Base-by-base conservation (phyloP, 2,329 filamentous ascomycete species). In the Nothophoma quercina region DNA sequence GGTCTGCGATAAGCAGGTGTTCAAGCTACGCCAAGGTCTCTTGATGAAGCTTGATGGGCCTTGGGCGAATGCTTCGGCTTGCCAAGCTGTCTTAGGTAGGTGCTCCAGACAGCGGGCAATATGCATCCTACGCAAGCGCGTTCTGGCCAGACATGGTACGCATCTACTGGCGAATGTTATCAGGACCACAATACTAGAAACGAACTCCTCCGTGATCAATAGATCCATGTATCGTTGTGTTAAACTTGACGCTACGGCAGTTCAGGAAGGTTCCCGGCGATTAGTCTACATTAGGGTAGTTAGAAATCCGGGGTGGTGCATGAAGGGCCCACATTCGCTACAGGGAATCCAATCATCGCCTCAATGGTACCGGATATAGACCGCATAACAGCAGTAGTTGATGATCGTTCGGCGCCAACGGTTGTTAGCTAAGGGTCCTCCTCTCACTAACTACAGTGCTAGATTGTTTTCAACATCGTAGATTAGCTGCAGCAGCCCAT, bases 81-180 rank as follows among this genome's bases (percentile, higher is more conserved):
- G 52, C 46, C 52, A 55, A 56, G 47, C 53, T 48, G 33, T 48
- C 42, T 48, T 48, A 16, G 26, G 46, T n/a, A 51, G 38, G 43
- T 48, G 30, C 33, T 41, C n/a, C 15, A 23, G 12, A 18, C 7
- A 25, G 32, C 30, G 39, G 40, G 19, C 28, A 25, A 25, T 38
- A 41, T 50, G 22, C 15, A 49, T 29, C 12, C 4, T 36, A 15
- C 16, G 32, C 25, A 39, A 32, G 40, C 15, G 19, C 23, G 13
- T 32, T 21, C 34, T 42, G 12, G 40, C 35, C 35, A 10, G 29
- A 15, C 28, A 33, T 45, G 23, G 35, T 42, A 32, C 8, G 12
- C 16, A 19, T 25, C 2, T 8, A 16, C 34, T 30, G 19, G 34
- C 45, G 18, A 42, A 45, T 50, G 13, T 15, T 28, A 29, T 36